Conservation (phyloP, 2,329 filamentous ascomycete species). For the Arthrinium phaeospermum region DNA sequence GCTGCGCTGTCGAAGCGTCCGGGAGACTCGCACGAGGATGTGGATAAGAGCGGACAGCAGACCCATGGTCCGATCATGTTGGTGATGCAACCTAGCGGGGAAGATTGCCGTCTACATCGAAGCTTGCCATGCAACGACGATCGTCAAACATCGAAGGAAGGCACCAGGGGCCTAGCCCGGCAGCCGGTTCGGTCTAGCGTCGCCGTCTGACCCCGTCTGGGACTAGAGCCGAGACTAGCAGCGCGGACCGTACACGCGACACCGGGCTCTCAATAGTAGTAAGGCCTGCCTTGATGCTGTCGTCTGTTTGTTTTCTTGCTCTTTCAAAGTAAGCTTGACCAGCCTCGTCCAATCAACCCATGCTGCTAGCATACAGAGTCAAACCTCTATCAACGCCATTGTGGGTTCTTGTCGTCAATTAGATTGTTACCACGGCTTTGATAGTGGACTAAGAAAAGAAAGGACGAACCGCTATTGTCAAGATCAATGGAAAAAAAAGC, state of each 20-base stretch:
- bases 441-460: neutral
- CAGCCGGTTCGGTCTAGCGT: neutral
- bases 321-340: neutral
- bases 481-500: neutral
- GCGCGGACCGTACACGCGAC: neutral
- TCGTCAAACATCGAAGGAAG: conserved; percentile 8
- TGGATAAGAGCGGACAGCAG: neutral
- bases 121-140: neutral
- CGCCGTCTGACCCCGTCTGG: neutral
- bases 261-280: neutral
- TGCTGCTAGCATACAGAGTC: neutral
- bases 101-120: neutral
- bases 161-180: neutral
- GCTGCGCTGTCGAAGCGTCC: neutral
- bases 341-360: neutral
- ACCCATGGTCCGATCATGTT: neutral
- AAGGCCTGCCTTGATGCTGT: neutral
- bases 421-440: neutral
- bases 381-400: neutral
- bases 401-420: neutral
- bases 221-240: neutral
- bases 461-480: neutral
- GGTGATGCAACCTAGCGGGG: neutral
- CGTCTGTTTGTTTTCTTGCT: neutral
- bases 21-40: neutral